Base-by-base conservation (phyloP, 192 early-diverging fungal genomes). In the Backusella luteola region DNA sequence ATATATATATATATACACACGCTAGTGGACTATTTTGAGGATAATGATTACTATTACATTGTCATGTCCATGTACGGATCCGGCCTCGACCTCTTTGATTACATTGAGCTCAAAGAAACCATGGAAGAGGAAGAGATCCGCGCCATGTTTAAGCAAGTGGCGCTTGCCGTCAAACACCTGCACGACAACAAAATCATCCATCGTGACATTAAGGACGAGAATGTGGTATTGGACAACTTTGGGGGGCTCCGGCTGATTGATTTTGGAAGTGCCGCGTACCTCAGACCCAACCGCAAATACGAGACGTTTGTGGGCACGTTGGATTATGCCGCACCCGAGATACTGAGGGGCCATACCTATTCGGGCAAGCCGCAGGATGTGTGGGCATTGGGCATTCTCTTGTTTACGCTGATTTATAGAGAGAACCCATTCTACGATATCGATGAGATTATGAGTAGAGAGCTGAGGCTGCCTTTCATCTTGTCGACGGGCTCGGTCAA, bases 171-270 rank as follows among this genome's bases (percentile, higher is more conserved):
- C 12, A 44, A 80, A 44, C 90, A 92, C 75, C 67, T 93, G n/a
- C 91, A 93, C 73, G 76, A 80, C 35, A 80, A 89, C 68, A 86
- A 85, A 34, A 91, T 94, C 77, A 89, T 92, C 17, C 95, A 96
- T 72, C 82, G 93, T 21, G 95, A 96, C 80, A 95, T 96, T 78
- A 96, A 96, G 80, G 95, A 96, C 71, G 95, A 96, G 77, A 96
- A 96, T 81, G 90, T 94, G 23, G 89, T 94, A 73, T 73, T 93
- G 59, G 89, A 91, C 77, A 79, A 89, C 49, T 52, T 81, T 26
- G 81, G 84, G 46, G 79, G 76, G n/a, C 84, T 93, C 66, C 90
- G 94, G 69, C 76, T 96, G 71, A 91, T 95, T 73, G 95, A 96
- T 76, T 96, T 96, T 89, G 95, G 95, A 17, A 87, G 87, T 66